These are phyloP conservation scores for Eleusine indica DNA, from an alignment of 176 grass and related monocot species.

Conservation along the genomic window DNA sequence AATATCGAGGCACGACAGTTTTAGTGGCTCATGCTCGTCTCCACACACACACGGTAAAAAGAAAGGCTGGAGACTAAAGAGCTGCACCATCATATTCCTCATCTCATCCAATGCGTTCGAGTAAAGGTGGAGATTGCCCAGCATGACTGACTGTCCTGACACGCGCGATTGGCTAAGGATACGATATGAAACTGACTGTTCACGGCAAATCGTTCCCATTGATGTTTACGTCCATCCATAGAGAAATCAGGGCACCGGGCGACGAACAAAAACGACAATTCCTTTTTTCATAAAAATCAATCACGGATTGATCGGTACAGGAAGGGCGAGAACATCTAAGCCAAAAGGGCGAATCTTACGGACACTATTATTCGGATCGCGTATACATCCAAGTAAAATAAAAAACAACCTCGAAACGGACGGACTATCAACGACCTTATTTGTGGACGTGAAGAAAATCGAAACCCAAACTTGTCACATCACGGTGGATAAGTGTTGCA, in stretches of 20 bases:
- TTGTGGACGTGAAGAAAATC: slow-evolving; percentile 2
- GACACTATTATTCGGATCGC: slow-evolving; percentile 25
- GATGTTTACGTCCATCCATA: not conserved
- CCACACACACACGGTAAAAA: not conserved
- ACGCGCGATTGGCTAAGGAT: not conserved
- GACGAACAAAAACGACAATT: not conserved
- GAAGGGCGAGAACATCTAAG: not conserved
- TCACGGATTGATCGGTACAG: not conserved
- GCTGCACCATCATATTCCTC: slow-evolving; percentile 20
- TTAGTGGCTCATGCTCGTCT: not conserved
- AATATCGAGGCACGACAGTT: not conserved
- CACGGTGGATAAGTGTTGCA: not conserved
- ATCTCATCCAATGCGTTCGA: not conserved
- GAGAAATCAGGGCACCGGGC: too few relatives aligned
- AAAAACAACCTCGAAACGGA: not conserved
- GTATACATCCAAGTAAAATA: not conserved
- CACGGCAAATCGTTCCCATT: not conserved
- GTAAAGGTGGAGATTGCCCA: slow-evolving; percentile 19
- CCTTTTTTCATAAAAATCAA: not conserved
- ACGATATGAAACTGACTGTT: not conserved
- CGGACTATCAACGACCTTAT: not conserved
- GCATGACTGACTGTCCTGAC: not conserved
- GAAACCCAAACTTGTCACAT: slow-evolving; percentile 1
- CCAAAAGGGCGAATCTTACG: not conserved
- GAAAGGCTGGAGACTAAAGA: not conserved